phyloP scores from a whole-genome alignment of 495 filamentous ascomycete genomes.

The Sabuloglossum arenarium region DNA sequence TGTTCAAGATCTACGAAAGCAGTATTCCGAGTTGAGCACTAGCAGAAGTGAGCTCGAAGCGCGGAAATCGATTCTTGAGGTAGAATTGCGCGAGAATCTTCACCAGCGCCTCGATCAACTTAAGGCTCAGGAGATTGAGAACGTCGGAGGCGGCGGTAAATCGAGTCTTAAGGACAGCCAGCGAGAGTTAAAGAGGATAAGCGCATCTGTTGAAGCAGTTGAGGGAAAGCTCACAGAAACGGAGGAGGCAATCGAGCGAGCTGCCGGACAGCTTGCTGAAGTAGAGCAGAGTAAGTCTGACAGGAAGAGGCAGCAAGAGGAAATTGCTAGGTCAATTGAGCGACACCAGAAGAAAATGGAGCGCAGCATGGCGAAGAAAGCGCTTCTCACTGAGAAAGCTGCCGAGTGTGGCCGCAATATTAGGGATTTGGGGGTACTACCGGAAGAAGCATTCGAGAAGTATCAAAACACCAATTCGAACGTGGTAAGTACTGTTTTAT shows the following conservation, averaged over 20 bases:
- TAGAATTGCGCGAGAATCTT: constrained; percentile 70
- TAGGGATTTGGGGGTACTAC: constrained; percentile 77
- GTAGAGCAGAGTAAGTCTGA: constrained; percentile 43
- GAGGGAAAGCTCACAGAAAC: constrained; percentile 46
- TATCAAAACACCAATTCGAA: constrained; percentile 67
- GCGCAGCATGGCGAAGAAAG: constrained; percentile 72
- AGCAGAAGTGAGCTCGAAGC: constrained; percentile 60
- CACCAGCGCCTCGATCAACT: constrained; percentile 74
- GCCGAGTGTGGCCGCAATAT: constrained; percentile 72
- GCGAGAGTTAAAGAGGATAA: constrained; percentile 57
- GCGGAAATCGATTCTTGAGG: constrained; percentile 59
- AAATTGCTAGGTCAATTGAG: constrained; percentile 62
- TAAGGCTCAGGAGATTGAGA: constrained; percentile 52
- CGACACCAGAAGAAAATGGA: constrained; percentile 81
- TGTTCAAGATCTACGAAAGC: constrained; percentile 49
- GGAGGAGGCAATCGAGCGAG: constrained; percentile 49
- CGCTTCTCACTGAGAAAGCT: constrained; percentile 50
- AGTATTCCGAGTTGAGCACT: constrained; percentile 51
- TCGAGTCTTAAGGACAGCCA: constrained; percentile 24
- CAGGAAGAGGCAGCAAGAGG: constrained; percentile 45
- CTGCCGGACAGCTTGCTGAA: constrained; percentile 32
- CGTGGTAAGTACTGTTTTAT: constrained; percentile 24
- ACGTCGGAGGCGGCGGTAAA: constrained; percentile 26
- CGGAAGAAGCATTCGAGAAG: constrained; percentile 83
- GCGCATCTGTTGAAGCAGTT: constrained; percentile 37